Evolutionary conservation across 2,329 filamentous ascomycete species (phyloP).

Genomic region (Fusarium sulawesiense): DNA sequence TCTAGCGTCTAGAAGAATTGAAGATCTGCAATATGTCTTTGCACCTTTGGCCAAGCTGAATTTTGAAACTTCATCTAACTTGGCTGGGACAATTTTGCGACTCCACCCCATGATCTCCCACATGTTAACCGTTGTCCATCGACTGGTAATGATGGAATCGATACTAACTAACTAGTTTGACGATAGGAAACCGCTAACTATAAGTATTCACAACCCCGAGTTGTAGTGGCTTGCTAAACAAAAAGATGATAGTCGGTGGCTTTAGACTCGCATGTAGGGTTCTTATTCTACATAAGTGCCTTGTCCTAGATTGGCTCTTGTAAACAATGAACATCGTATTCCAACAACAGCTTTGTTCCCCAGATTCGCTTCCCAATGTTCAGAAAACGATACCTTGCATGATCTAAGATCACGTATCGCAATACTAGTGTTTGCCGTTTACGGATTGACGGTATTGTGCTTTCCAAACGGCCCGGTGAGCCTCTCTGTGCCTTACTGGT

Average conservation of each 20-base stretch:
- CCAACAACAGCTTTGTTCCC: not conserved
- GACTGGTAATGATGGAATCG: not conserved
- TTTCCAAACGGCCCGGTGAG: slow-evolving; percentile 25
- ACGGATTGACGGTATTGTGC: slow-evolving; percentile 10
- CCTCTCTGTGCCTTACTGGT: not conserved
- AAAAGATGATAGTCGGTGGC: not conserved
- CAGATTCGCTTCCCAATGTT: slow-evolving; percentile 5
- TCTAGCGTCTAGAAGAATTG: slow-evolving; percentile 11
- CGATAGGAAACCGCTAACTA: slow-evolving; percentile 5
- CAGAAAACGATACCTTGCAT: not conserved
- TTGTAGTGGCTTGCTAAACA: slow-evolving; percentile 11
- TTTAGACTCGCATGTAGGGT: not conserved
- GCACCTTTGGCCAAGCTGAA: slow-evolving; percentile 1
- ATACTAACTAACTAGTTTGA: not conserved
- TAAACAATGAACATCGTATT: not conserved
- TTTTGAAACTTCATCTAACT: slow-evolving; percentile 4
- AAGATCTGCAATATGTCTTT: slow-evolving; percentile 16
- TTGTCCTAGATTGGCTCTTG: slow-evolving; percentile 1
- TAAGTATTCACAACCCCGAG: slow-evolving; percentile 11
- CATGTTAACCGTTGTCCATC: slow-evolving; percentile 4
- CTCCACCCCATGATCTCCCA: slow-evolving; percentile 23
- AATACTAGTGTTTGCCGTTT: slow-evolving; percentile 4
- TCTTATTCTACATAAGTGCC: not conserved
- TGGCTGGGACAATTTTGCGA: slow-evolving; percentile 3
- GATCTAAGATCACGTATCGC: not conserved